Percentiles rank a stretch among this genome's conserved stretches.
Evolutionary conservation across 176 grass and related monocot genomes (phyloP).

Genomic region (Ensete ventricosum): DNA sequence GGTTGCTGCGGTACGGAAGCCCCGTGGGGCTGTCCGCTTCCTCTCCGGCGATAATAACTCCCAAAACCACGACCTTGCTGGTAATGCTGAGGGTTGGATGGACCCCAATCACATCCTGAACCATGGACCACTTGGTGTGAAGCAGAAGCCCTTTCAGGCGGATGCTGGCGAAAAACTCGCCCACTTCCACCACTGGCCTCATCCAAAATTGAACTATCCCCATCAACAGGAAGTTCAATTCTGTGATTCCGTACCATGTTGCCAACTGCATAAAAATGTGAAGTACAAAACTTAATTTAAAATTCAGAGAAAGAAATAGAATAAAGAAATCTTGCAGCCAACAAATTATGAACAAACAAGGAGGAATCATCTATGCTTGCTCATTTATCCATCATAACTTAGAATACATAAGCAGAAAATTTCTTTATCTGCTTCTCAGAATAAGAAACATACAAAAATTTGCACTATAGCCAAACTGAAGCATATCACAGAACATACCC

Average conservation of each 20-base stretch:
- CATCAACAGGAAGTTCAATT: conserved; percentile 18
- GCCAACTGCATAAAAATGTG: not conserved
- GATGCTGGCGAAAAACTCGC: not conserved
- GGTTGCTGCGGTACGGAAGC: conserved; percentile 16
- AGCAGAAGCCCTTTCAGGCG: not conserved
- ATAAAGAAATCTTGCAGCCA: too few species aligned
- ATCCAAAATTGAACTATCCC: conserved; percentile 22
- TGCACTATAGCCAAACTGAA: too few species aligned
- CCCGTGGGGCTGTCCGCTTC: conserved; percentile 14
- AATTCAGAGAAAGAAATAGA: too few species aligned
- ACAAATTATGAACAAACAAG: too few species aligned
- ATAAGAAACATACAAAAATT: too few species aligned
- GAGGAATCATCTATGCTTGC: too few species aligned
- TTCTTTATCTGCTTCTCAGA: too few species aligned
- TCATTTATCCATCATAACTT: too few species aligned
- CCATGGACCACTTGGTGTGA: conserved; percentile 10
- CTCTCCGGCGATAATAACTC: conserved; percentile 27
- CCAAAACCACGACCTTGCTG: conserved; percentile 22
- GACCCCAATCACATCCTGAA: conserved; percentile 10
- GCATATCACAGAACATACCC: too few species aligned
- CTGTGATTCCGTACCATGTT: conserved; percentile 43
- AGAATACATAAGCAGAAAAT: too few species aligned
- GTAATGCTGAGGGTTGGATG: not conserved
- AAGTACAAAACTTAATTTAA: too few species aligned
- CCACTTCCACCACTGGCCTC: conserved; percentile 27